Conservation (phyloP, 257 asterid species). For the Cordia subcordata region DNA sequence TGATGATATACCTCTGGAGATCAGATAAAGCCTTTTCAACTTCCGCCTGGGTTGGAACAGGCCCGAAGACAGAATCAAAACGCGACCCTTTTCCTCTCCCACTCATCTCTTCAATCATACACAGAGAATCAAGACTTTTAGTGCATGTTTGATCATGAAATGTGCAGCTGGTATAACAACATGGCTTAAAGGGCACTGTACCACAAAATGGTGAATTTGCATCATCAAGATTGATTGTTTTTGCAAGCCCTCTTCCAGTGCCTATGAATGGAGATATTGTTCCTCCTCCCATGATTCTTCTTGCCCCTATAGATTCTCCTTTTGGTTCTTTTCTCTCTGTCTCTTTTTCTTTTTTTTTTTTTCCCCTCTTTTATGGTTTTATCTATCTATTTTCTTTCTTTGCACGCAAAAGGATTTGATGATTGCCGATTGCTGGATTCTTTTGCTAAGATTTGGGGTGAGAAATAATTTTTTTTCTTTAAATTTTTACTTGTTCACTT, state of each 20-base stretch:
- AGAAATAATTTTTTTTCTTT: no score
- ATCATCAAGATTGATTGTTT: slow-evolving; percentile 7
- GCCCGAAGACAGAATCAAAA: slow-evolving; percentile 26
- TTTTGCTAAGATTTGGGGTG: no score
- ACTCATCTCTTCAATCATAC: background rate
- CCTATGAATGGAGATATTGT: slow-evolving; percentile 9
- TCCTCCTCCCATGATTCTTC: slow-evolving; percentile 45
- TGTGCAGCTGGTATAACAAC: slow-evolving; percentile 2
- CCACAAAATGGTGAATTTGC: slow-evolving; percentile 9
- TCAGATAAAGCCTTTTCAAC: slow-evolving; percentile 51
- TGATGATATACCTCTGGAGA: slow-evolving; percentile 38
- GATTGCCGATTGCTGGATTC: no score
- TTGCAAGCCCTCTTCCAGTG: slow-evolving; percentile 2
- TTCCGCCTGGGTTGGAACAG: slow-evolving; percentile 49
- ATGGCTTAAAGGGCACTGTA: slow-evolving; percentile 11
- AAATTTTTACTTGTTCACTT: no score
- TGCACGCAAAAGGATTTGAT: no score
- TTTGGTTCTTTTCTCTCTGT: no score
- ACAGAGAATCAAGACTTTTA: background rate
- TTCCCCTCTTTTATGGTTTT: no score
- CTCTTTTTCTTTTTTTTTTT: no score
- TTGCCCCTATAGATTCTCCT: no score
- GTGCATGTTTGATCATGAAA: slow-evolving; percentile 3
- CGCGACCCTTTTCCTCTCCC: slow-evolving; percentile 1
- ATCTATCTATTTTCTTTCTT: no score